These are phyloP conservation scores for Hypericum androsaemum DNA, from an alignment of 345 rosid species.

Conservation along the genomic window DNA sequence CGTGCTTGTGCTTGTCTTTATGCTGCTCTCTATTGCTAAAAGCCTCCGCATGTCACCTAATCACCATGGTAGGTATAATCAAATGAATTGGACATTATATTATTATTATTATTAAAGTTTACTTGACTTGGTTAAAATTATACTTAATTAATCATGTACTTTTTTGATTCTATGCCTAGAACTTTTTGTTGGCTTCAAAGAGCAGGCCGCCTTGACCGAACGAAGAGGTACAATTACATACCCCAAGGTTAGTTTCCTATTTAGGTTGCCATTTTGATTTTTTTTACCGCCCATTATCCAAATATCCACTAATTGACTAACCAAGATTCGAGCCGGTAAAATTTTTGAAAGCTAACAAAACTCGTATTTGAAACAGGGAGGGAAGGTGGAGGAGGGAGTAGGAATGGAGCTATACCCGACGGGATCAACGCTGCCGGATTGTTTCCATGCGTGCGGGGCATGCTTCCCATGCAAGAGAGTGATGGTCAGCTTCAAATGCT, in stretches of 20 bases:
- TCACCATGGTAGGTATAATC: conserved; percentile 12
- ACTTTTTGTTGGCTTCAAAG: too few species aligned
- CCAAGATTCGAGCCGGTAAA: too few species aligned
- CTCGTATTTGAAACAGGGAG: neutral
- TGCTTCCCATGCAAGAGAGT: conserved; percentile 25
- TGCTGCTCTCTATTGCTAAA: conserved; percentile 10
- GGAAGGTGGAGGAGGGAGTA: conserved; percentile 18
- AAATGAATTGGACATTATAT: neutral
- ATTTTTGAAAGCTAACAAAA: too few species aligned
- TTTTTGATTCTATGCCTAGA: too few species aligned
- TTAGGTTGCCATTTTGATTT: too few species aligned
- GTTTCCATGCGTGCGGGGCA: conserved; percentile 22
- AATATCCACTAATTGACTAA: too few species aligned
- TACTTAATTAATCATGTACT: too few species aligned
- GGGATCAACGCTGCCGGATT: conserved; percentile 19
- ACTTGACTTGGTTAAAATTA: neutral
- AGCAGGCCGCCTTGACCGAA: too few species aligned
- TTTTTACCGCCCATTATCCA: too few species aligned
- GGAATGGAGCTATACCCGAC: conserved; percentile 44
- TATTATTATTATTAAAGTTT: neutral
- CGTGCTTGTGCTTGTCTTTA: conserved; percentile 16
- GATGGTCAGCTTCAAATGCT: conserved; percentile 26
- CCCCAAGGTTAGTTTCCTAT: too few species aligned
- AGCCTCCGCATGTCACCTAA: conserved; percentile 11
- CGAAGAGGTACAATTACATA: too few species aligned